Base-by-base conservation (phyloP, 768 basidiomycete genomes). In the Leccinellum rugosiceps region DNA sequence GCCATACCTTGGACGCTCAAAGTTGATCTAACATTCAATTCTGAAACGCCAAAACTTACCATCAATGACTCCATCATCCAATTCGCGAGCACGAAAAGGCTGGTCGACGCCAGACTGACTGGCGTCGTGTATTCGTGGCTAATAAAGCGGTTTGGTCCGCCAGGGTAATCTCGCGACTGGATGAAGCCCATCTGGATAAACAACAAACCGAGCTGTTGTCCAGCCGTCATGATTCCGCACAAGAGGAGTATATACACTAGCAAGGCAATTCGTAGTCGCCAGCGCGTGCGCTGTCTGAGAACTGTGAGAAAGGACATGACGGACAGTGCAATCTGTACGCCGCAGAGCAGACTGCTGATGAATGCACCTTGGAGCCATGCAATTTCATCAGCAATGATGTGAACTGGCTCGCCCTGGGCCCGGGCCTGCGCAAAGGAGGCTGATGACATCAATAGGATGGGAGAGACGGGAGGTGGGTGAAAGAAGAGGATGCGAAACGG, bases 351-450 rank as follows among this genome's bases (percentile, higher is more conserved):
- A 21, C 55, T 64, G 47, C 65, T 47, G 30, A 65, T 15, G 35
- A 66, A 64, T 9, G 64, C 64, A 50, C 64, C 64, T 54, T 65
- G 64, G 7, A 65, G 65, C 64, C 64, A 65, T 30, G 61, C 11
- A 3, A 60, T 43, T 25, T 65, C 64, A 26, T 57, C 56, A 17
- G 1, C n/a, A 10, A 58, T 50, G 23, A 52, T 1, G 23, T 58
- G 0, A 4, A 1, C 17, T n/a, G 58, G 25, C 28, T 65, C 52
- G 17, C 55, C 6, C 3, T 28, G 54, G 1, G 9, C 9, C 3
- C 35, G 54, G 2, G n/a, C n/a, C 4, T 41, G n/a, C 8, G 46
- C 17, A 9, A 54, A 58, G 15, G 54, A 43, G 46, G 41, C 19
- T 25, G 38, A 3, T 4, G 25, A 30, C 65, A 66, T 66, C 11